phyloP scores from a whole-genome alignment of 2,329 filamentous ascomycete genomes.

The Claviceps arundinis region DNA sequence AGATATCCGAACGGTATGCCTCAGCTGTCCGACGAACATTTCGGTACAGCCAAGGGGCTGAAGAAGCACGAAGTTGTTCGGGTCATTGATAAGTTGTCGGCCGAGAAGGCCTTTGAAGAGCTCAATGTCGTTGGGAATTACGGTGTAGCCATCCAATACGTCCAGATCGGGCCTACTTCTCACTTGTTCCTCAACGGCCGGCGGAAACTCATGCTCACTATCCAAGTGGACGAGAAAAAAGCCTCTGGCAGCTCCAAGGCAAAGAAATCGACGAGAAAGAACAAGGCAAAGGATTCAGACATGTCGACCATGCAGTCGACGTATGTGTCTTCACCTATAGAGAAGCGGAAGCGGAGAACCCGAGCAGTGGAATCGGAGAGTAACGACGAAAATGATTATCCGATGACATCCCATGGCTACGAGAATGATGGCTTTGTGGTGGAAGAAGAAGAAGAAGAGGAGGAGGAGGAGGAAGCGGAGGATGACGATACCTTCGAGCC shows the following conservation, averaged over 20 bases:
- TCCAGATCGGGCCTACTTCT: constrained; percentile 34
- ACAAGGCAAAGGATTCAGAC: constrained; percentile 20
- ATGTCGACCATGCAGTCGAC: constrained; percentile 29
- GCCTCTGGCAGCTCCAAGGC: constrained; percentile 17
- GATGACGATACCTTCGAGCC: constrained; percentile 35
- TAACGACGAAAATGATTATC: constrained; percentile 25
- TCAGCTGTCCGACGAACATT: constrained; percentile 40
- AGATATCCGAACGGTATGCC: constrained; percentile 45
- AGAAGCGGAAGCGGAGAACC: constrained; percentile 18
- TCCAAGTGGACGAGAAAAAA: constrained; percentile 23
- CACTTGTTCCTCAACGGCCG: constrained; percentile 29
- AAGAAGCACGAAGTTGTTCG: constrained; percentile 68
- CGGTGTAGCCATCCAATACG: constrained; percentile 63
- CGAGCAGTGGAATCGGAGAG: constrained; percentile 10
- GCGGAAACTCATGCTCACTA: constrained; percentile 31
- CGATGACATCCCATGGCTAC: constrained; percentile 33
- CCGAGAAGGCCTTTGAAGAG: constrained; percentile 62
- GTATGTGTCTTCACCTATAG: constrained; percentile 40
- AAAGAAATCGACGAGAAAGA: constrained; percentile 25
- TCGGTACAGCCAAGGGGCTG: constrained; percentile 56
- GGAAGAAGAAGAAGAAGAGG: constrained; percentile 25
- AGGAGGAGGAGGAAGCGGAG: constrained; percentile 21
- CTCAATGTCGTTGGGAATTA: constrained; percentile 38
- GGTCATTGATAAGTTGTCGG: constrained; percentile 64
- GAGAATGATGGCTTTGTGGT: constrained; percentile 36